Base-by-base conservation (phyloP, 164 flowering plant genomes). In the Vitis cinerea region DNA sequence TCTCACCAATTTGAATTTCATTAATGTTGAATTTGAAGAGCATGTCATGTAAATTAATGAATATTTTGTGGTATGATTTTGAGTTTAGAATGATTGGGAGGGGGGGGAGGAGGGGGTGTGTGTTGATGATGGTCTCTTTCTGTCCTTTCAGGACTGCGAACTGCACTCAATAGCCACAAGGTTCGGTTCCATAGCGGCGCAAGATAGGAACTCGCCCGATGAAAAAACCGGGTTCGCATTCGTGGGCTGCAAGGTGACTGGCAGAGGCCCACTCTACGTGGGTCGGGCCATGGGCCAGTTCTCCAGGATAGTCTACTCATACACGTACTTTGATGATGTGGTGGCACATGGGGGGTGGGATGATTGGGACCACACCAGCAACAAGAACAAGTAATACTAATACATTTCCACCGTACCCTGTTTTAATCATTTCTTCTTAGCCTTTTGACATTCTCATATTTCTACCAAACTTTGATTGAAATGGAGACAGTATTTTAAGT, bases 261-360 rank as follows among this genome's bases (percentile, higher is more conserved):
- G 99, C 1, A 77, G 87, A 0, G 99, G 99, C 19, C 97, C 97
- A 8, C 52, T 92, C 0, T 94, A 92, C 49, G 95, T 91, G 74
- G 99, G 99, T 10, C 95, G 98, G 4, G 99, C 98, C 31, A 85
- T 92, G 93, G 97, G 97, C 37, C 94, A 90, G 75, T 91, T 85
- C 78, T 88, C 99, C 1, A 74, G 96, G 78, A 88, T 94, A 17
- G 90, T 94, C 60, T 92, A 75, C 80, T 76, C 98, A 16, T 84
- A 80, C 72, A 91, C 97, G 0, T 90, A 91, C 77, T 94, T 92
- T 37, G 98, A 87, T 13, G 83, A 87, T 65, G 66, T 94, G 59
- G 94, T 94, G 5, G 96, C 98, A 2, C 89, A 70, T 15, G 96
- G 92, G 37, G 99, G 96, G n/a, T 94, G 99, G 98, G 97, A 92